A percentile compares a stretch with the other conserved stretches of the same genome.
Conservation (phyloP, 768 basidiomycete genomes). For the Lentinula boryana region DNA sequence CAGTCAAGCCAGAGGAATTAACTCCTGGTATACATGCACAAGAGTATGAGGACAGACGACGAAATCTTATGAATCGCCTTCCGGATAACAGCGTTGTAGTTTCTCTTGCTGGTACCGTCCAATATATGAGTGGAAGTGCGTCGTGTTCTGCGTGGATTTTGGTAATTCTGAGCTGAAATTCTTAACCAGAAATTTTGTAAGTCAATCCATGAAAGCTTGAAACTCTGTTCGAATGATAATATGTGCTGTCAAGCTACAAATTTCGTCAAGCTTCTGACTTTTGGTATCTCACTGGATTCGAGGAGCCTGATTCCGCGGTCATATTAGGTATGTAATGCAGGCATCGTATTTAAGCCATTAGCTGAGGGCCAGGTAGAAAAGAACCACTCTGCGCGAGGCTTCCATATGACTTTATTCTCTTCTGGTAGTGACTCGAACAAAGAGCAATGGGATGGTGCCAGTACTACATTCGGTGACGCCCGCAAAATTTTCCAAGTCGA, state of each 20-base stretch:
- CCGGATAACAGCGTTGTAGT: slow-evolving; percentile 73
- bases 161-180: slow-evolving; percentile 3
- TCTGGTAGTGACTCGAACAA: slow-evolving; percentile 65
- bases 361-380: slow-evolving; percentile 45
- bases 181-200: slow-evolving; percentile 66
- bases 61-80: slow-evolving; percentile 64
- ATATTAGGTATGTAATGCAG: slow-evolving; percentile 54
- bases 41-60: slow-evolving; percentile 75
- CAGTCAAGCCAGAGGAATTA: slow-evolving; percentile 59
- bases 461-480: slow-evolving; percentile 66
- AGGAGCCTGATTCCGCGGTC: slow-evolving; percentile 88
- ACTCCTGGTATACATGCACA: slow-evolving; percentile 74
- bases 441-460: slow-evolving; percentile 92
- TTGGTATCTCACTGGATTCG: slow-evolving; percentile 95
- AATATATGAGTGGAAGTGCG: slow-evolving; percentile 82
- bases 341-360: background rate
- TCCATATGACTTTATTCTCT: slow-evolving; percentile 83
- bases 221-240: background rate
- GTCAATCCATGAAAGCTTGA: no score
- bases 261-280: slow-evolving; percentile 91
- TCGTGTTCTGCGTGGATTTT: slow-evolving; percentile 14
- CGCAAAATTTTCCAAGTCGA: slow-evolving; percentile 73
- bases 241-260: slow-evolving; percentile 64
- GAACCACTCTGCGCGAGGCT: slow-evolving; percentile 63
- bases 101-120: slow-evolving; percentile 70